Conservation (phyloP, 2,329 filamentous ascomycete genomes). For the Exophiala phaeomuriformis region DNA sequence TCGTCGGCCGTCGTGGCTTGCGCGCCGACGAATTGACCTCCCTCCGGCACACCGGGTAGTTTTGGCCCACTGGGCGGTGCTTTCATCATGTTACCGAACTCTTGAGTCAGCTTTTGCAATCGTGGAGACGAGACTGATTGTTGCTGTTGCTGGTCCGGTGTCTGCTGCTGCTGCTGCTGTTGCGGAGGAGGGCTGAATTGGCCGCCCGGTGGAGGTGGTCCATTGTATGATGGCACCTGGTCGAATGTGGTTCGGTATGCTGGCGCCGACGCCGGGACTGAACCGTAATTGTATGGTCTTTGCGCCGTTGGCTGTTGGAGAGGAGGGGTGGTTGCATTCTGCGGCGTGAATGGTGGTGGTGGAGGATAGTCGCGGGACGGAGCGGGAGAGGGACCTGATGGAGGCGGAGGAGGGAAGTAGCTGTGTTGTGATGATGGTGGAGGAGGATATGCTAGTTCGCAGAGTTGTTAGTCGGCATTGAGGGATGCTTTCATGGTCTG, state of each 20-base stretch:
- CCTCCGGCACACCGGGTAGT: slow-evolving; percentile 39
- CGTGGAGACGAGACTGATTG: slow-evolving; percentile 12
- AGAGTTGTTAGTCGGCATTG: slow-evolving; percentile 3
- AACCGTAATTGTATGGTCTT: slow-evolving; percentile 21
- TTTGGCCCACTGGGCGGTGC: slow-evolving; percentile 9
- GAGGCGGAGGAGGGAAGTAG: slow-evolving; percentile 26
- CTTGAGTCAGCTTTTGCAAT: slow-evolving; percentile 14
- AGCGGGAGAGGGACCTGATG: slow-evolving; percentile 25
- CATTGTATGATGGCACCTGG: slow-evolving; percentile 21
- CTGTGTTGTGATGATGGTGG: slow-evolving; percentile 25
- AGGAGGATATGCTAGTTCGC: slow-evolving; percentile 27
- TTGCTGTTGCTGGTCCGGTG: neutral
- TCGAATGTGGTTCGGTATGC: slow-evolving; percentile 24
- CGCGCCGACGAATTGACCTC: slow-evolving; percentile 57
- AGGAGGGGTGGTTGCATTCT: slow-evolving; percentile 20
- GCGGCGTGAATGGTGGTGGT: slow-evolving; percentile 17
- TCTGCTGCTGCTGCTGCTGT: neutral
- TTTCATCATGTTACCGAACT: slow-evolving; percentile 20
- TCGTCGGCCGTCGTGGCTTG: slow-evolving; percentile 61
- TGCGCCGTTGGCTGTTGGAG: slow-evolving; percentile 25
- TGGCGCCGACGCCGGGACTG: slow-evolving; percentile 25
- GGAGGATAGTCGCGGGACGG: slow-evolving; percentile 20
- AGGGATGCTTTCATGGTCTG: neutral
- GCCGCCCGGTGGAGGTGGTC: neutral
- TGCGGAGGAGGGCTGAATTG: slow-evolving; percentile 3